phyloP scores from a whole-genome alignment of 1,284 basidiomycete genomes.

The Prillingera fragicola region DNA sequence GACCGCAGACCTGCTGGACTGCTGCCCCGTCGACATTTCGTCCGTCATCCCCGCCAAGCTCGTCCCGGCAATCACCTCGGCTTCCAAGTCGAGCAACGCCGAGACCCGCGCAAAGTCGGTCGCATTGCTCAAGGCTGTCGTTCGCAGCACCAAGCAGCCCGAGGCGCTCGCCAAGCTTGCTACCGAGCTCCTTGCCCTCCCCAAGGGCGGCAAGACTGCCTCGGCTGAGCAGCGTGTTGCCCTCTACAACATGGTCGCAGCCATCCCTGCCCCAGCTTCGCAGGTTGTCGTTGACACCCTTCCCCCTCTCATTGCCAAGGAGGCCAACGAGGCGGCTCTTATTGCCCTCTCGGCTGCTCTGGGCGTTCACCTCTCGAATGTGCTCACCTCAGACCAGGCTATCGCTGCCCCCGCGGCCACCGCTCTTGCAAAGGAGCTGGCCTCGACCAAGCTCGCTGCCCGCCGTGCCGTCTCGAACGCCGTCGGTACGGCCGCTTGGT shows the following conservation, averaged over 20 bases:
- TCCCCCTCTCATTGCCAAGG: slow-evolving; percentile 65
- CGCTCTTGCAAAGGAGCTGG: slow-evolving; percentile 65
- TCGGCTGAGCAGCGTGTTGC: slow-evolving; percentile 79
- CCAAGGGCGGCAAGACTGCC: slow-evolving; percentile 73
- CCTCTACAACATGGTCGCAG: slow-evolving; percentile 68
- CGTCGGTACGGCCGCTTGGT: slow-evolving; percentile 55
- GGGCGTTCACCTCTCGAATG: slow-evolving; percentile 56
- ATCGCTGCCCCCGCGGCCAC: slow-evolving; percentile 52
- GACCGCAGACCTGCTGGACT: slow-evolving; percentile 34
- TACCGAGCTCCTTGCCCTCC: slow-evolving; percentile 64
- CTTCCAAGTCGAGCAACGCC: slow-evolving; percentile 70
- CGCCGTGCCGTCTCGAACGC: slow-evolving; percentile 55
- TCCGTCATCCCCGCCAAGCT: slow-evolving; percentile 59
- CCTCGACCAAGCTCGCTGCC: slow-evolving; percentile 54
- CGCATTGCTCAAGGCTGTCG: slow-evolving; percentile 58
- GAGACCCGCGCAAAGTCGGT: slow-evolving; percentile 59
- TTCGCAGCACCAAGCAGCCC: slow-evolving; percentile 43
- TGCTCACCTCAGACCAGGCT: slow-evolving; percentile 51
- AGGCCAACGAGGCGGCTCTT: slow-evolving; percentile 62
- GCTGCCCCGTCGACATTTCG: slow-evolving; percentile 52
- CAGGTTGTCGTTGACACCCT: slow-evolving; percentile 55
- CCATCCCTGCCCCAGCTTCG: slow-evolving; percentile 56
- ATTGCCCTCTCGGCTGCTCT: slow-evolving; percentile 57
- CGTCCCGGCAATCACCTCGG: slow-evolving; percentile 61
- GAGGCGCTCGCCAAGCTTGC: slow-evolving; percentile 49